Evolutionary conservation across 805 yeast species (phyloP).

Genomic region (Pichia nakasei): DNA sequence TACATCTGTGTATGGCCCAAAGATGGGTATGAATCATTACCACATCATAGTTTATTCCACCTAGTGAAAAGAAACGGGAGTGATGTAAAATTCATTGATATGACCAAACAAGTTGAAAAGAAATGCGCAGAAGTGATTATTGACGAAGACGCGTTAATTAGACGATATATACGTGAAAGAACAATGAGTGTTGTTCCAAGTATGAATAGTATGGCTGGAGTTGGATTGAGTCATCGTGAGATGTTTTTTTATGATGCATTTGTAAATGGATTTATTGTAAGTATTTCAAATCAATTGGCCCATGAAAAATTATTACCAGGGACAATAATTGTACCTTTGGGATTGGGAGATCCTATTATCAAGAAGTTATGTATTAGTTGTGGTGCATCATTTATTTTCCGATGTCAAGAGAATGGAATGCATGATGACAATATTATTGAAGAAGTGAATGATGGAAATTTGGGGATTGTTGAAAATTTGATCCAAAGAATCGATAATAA

Average conservation of each 20-base stretch:
- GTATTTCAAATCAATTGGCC: slow-evolving; percentile 34
- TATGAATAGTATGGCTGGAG: no score
- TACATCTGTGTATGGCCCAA: slow-evolving; percentile 15
- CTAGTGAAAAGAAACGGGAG: slow-evolving; percentile 6
- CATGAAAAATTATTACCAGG: slow-evolving; percentile 33
- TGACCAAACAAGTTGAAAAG: background rate
- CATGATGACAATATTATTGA: slow-evolving; percentile 17
- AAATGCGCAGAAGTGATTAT: background rate
- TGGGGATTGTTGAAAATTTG: slow-evolving; percentile 11
- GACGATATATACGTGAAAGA: slow-evolving; percentile 14
- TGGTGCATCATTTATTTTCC: slow-evolving; percentile 30
- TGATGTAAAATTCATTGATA: no score
- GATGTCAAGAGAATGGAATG: slow-evolving; percentile 3
- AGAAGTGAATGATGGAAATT: slow-evolving; percentile 13
- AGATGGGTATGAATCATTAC: slow-evolving; percentile 9
- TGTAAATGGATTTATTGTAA: slow-evolving; percentile 32
- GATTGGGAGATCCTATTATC: slow-evolving; percentile 23
- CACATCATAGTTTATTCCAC: slow-evolving; percentile 13
- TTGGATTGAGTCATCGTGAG: background rate
- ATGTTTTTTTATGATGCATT: slow-evolving; percentile 26
- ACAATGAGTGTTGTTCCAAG: background rate
- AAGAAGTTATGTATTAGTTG: slow-evolving; percentile 31
- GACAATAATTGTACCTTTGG: slow-evolving; percentile 31
- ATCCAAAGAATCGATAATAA: slow-evolving; percentile 17
- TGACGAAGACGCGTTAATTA: slow-evolving; percentile 17